A percentile compares a stretch with the other conserved stretches of the same genome.
Evolutionary conservation across 371 early-diverging fungal genomes (phyloP).

Genomic region (Mucor plumbeus): DNA sequence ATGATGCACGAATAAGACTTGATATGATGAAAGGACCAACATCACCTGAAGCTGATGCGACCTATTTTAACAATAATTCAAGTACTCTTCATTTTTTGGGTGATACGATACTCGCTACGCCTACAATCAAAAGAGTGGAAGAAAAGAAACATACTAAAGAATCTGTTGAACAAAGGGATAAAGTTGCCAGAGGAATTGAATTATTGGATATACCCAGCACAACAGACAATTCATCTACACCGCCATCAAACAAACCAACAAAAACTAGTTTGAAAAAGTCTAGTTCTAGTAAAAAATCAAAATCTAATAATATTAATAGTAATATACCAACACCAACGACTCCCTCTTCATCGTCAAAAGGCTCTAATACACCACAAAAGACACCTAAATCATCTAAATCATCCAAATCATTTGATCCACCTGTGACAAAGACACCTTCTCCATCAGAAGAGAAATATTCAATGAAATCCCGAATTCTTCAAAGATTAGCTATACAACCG

Average conservation of each 20-base stretch:
- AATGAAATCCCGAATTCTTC: slow-evolving; percentile 9
- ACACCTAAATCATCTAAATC: neutral
- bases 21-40: neutral
- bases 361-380: neutral
- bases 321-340: slow-evolving; percentile 10
- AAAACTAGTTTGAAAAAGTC: slow-evolving; percentile 1
- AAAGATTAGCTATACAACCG: slow-evolving; percentile 18
- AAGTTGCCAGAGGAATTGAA: slow-evolving; percentile 10
- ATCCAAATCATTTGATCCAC: neutral
- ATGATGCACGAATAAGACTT: slow-evolving; percentile 14
- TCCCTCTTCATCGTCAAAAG: neutral
- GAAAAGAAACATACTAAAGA: slow-evolving; percentile 2
- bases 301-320: neutral
- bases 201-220: slow-evolving; percentile 23
- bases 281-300: neutral
- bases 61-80: slow-evolving; percentile 19
- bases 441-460: slow-evolving; percentile 1
- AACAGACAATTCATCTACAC: neutral
- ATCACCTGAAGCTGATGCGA: slow-evolving; percentile 1
- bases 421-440: neutral
- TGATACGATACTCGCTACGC: slow-evolving; percentile 7
- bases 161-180: slow-evolving; percentile 3
- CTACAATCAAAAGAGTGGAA: neutral
- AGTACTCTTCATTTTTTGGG: slow-evolving; percentile 20
- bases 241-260: neutral